Base-by-base conservation (phyloP, 116 monocot genomes). In the Phalaenopsis hybrid region DNA sequence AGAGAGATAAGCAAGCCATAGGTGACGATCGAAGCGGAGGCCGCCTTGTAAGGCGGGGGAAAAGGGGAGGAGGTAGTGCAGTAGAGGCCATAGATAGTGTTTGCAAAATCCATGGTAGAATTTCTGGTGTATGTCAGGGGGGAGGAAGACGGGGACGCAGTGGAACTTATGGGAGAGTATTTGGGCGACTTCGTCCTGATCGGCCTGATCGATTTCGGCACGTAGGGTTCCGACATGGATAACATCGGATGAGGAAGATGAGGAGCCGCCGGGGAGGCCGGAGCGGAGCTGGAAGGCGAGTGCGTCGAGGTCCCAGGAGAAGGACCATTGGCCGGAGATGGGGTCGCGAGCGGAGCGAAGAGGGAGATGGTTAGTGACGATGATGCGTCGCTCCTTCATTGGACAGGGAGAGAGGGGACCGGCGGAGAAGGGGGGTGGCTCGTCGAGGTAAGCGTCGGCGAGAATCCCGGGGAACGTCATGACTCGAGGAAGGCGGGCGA, bases 71-170 rank as follows among this genome's bases (percentile, higher is more conserved):
- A 76, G 78, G 52, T 87, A 84, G 45, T 87, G 87, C 5, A 87
- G 84, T 1, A 87, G 69, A 9, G 87, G 87, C 87, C 87, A 87
- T 17, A 87, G 63, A 11, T 87, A 75, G 10, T 82, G 79, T 20
- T 87, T 84, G 57, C 87, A 87, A 74, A 87, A 87, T 12, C 87
- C 87, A 59, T 84, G 82, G 61, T 87, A 87, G 76, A 87, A 87
- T 45, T 74, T 79, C 10, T 80, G 25, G n/a, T 82, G 76, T 51
- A 87, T 82, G 21, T 81, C 82, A 49, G 55, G 75, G 23, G 79
- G 52, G 2, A 87, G 67, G 78, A 84, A 87, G 10, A 80, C 69
- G 0, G 87, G 84, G 17, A 87, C 45, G 77, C 87, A 87, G 16
- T 49, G 65, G 75, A 67, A 80, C 18, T 77, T 57, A 2, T 82